These are phyloP conservation scores for Cryptosporidium bovis DNA, from an alignment of 169 alveolate genomes.

Conservation along the genomic window DNA sequence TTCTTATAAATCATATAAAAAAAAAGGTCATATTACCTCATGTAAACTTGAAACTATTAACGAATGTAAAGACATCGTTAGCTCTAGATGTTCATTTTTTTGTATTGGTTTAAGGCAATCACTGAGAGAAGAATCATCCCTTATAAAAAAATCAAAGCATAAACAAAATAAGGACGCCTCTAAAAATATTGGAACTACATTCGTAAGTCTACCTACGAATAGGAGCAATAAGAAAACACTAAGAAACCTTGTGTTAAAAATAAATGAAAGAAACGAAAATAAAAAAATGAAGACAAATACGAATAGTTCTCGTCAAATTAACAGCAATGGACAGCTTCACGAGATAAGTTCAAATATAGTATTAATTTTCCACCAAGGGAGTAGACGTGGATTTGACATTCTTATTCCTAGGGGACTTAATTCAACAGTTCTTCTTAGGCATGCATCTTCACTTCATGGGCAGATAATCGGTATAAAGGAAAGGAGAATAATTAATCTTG, in stretches of 20 bases:
- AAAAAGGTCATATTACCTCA: background rate
- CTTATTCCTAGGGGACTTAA: slow-evolving; percentile 63
- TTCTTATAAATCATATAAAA: slow-evolving; percentile 10
- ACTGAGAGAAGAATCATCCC: background rate
- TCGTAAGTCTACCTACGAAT: background rate
- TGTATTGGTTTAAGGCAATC: slow-evolving; percentile 10
- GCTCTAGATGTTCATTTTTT: slow-evolving; percentile 16
- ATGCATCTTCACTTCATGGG: slow-evolving; percentile 14
- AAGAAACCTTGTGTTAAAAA: background rate
- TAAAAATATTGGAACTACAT: background rate
- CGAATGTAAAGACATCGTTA: background rate
- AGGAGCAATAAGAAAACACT: slow-evolving; percentile 41
- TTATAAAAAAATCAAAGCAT: background rate
- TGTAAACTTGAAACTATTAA: too few relatives aligned
- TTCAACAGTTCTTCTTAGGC: slow-evolving; percentile 54
- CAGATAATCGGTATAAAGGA: slow-evolving; percentile 65
- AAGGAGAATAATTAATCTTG: slow-evolving; percentile 13
- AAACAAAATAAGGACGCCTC: background rate
- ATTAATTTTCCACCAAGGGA: slow-evolving; percentile 63
- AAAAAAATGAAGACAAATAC: background rate
- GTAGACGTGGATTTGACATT: slow-evolving; percentile 41
- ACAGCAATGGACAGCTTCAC: background rate
- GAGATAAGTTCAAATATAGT: background rate
- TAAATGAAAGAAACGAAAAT: background rate
- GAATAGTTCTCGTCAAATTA: background rate